Base-by-base conservation (phyloP, 2,329 filamentous ascomycete species). In the Sporothrix mexicana region DNA sequence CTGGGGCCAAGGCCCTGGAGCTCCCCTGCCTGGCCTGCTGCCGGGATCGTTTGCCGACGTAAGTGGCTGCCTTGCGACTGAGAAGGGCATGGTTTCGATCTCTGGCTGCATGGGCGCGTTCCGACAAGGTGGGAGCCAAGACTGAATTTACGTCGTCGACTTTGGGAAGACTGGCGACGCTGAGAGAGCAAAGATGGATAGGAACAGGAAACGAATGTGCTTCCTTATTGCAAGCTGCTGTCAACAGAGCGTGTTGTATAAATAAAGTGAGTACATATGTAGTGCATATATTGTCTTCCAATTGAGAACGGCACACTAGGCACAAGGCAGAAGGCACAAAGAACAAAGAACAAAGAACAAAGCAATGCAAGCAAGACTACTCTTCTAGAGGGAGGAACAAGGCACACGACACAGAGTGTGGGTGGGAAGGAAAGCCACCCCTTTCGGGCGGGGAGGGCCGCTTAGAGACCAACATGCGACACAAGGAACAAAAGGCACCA, bases 11-110 rank as follows among this genome's bases (percentile, higher is more conserved):
- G 59, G 30, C 59, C 59, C 30, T 43, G 13, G 9, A 17, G 30
- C 15, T 15, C 17, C 59, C 30, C 15, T 59, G 23, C 17, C 57
- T 61, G 23, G 13, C 45, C 45, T 64, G 61, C 61, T 68, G 23
- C 47, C 47, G 47, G 66, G 25, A 55, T 47, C 47, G 20, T 49
- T 30, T 47, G 41, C 68, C 68, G 68, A 61, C 68, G 53, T 70
- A 59, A 70, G 68, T 70, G 68, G 68, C 53, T 70, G 68, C 68
- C 68, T 36, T 70, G 23, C 53, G 47, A 55, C 68, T 70, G 23
- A 43, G 47, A 53, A 68, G 17, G 47, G 66, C 47, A 68, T 68
- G 66, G 66, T 17, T 69, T 59, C 49, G 67, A 57, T 57, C 51
- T 45, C 10, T 36, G 49, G 47, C 25, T 68, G 67, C 67, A 69